A percentile compares a stretch with the other conserved stretches of the same genome.
Evolutionary conservation across 257 asterid genomes (phyloP).

Genomic region (Nicotiana sylvestris): DNA sequence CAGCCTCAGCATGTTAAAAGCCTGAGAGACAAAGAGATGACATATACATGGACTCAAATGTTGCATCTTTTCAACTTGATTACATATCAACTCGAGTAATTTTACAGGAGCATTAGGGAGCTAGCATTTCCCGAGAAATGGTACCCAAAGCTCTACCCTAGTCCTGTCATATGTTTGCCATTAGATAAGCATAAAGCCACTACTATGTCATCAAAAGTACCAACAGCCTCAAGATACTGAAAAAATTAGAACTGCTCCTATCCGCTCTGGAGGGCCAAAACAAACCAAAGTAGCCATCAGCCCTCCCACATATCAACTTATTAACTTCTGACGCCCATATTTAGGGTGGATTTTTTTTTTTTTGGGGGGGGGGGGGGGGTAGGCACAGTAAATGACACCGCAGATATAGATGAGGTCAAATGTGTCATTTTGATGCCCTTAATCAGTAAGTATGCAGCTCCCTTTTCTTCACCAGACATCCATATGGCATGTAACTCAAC

Average conservation of each 20-base stretch:
- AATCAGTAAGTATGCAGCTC: too few relatives aligned
- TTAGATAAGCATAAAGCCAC: background rate
- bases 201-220: background rate
- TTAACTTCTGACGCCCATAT: background rate
- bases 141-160: background rate
- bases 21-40: background rate
- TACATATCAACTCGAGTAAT: background rate
- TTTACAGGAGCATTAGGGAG: background rate
- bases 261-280: background rate
- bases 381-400: too few relatives aligned
- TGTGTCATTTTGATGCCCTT: too few relatives aligned
- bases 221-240: background rate
- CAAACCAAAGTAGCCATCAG: background rate
- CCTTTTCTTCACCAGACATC: background rate
- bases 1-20: background rate
- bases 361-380: background rate
- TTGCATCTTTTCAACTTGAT: background rate
- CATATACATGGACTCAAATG: background rate
- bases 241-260: background rate
- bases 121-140: background rate
- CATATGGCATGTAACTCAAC: background rate
- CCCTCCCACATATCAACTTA: background rate
- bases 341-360: background rate
- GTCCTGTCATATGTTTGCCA: background rate
- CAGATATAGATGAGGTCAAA: too few relatives aligned